These are phyloP conservation scores for Cordia subcordata DNA, from an alignment of 257 asterid genomes.

Conservation along the genomic window DNA sequence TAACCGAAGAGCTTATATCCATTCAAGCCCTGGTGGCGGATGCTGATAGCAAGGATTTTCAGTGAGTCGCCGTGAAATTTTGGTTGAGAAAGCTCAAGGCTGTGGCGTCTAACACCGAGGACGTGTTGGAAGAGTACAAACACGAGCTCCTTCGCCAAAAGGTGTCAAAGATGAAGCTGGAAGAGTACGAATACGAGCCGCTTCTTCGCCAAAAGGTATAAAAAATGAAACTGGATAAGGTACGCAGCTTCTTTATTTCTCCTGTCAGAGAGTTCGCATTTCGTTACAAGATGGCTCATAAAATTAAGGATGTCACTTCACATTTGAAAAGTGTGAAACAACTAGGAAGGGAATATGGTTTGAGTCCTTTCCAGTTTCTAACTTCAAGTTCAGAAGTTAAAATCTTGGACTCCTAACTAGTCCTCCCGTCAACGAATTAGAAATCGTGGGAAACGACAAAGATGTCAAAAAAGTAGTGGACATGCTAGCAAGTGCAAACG, in stretches of 20 bases:
- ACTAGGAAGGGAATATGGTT: background rate
- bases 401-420: background rate
- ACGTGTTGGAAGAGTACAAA: background rate
- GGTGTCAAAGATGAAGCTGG: background rate
- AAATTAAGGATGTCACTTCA: background rate
- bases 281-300: background rate
- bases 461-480: background rate
- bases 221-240: conserved; percentile 1
- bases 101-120: conserved; percentile 4
- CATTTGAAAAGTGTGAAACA: background rate
- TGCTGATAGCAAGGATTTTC: conserved; percentile 2
- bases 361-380: background rate
- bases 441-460: conserved; percentile 2
- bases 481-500: background rate
- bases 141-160: background rate
- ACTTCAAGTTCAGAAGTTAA: background rate
- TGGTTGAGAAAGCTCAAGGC: conserved; percentile 21
- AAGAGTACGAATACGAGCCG: background rate
- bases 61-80: background rate
- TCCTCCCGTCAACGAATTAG: background rate
- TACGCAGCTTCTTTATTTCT: background rate
- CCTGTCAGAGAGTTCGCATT: background rate
- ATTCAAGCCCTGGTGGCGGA: conserved; percentile 10
- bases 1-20: background rate
- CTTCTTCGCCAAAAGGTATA: background rate